Percentiles rank a stretch among this genome's conserved stretches.
phyloP scores from a whole-genome alignment of 2,329 filamentous ascomycete genomes.

The Aureobasidium uvarum region DNA sequence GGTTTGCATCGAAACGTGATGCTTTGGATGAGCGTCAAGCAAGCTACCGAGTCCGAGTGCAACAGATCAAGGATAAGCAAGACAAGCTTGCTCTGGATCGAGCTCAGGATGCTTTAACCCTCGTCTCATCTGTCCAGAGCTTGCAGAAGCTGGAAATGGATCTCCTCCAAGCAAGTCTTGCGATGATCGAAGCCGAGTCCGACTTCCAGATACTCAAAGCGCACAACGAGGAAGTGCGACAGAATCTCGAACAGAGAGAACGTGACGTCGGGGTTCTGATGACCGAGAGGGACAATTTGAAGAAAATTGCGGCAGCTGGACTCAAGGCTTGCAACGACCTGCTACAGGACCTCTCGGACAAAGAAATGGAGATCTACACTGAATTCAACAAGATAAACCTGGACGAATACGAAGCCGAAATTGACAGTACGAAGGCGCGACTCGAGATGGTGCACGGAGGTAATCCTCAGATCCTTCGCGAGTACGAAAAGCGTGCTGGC shows the following conservation, averaged over 20 bases:
- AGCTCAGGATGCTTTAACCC: slow-evolving; percentile 50
- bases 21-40: slow-evolving; percentile 53
- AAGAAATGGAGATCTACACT: slow-evolving; percentile 32
- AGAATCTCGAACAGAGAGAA: slow-evolving; percentile 51
- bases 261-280: slow-evolving; percentile 42
- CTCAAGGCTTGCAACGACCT: slow-evolving; percentile 30
- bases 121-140: slow-evolving; percentile 59
- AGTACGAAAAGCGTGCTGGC: slow-evolving; percentile 70
- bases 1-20: slow-evolving; percentile 48
- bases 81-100: slow-evolving; percentile 38
- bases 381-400: slow-evolving; percentile 40
- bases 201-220: slow-evolving; percentile 68
- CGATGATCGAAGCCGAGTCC: slow-evolving; percentile 75
- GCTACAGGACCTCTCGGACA: slow-evolving; percentile 33
- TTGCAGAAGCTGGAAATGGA: slow-evolving; percentile 63
- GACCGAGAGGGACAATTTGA: slow-evolving; percentile 33
- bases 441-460: slow-evolving; percentile 78
- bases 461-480: slow-evolving; percentile 69
- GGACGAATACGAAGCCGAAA: slow-evolving; percentile 68
- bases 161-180: slow-evolving; percentile 67
- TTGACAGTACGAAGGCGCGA: slow-evolving; percentile 69
- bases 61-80: slow-evolving; percentile 47
- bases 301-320: slow-evolving; percentile 28
- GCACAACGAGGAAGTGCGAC: slow-evolving; percentile 61
- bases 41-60: slow-evolving; percentile 57